phyloP scores from a whole-genome alignment of 176 grass and related monocot genomes.

The Carex scoparia region DNA sequence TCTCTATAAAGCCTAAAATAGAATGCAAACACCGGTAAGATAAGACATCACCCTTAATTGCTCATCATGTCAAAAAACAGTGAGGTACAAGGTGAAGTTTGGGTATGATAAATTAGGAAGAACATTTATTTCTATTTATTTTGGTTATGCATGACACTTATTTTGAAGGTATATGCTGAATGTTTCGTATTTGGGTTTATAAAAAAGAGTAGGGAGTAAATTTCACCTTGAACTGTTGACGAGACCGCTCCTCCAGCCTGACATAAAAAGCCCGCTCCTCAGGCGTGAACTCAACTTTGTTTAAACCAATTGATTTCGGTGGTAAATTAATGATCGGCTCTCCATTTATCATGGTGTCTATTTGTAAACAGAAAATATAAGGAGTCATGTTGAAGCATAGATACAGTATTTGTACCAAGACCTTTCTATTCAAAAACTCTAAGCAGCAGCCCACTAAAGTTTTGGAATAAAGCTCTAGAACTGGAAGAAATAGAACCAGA shows the following conservation, averaged over 20 bases:
- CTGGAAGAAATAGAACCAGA: neutral
- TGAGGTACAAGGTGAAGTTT: neutral
- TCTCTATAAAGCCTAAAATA: neutral
- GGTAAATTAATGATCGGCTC: slow-evolving; percentile 92
- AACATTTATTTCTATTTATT: neutral
- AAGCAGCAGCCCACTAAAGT: neutral
- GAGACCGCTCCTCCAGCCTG: slow-evolving; percentile 78
- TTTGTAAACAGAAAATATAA: slow-evolving; percentile 2
- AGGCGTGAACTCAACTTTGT: slow-evolving; percentile 71
- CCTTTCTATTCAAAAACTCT: neutral
- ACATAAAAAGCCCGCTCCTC: slow-evolving; percentile 93
- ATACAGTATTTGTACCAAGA: neutral
- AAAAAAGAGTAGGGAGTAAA: neutral
- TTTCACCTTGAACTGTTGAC: slow-evolving; percentile 92
- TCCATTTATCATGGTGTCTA: slow-evolving; percentile 83
- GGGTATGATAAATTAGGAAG: neutral
- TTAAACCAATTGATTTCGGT: slow-evolving; percentile 69
- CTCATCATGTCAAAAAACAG: neutral
- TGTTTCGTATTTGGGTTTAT: neutral
- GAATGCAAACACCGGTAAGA: neutral
- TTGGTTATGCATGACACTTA: neutral
- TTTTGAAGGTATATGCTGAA: neutral
- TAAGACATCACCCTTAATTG: neutral
- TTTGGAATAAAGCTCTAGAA: neutral
- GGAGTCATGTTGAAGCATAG: neutral